Evolutionary conservation across 768 basidiomycete species (phyloP), one percentile per base, ranked within the genome.

Genomic region (Mycena leptocephala): DNA sequence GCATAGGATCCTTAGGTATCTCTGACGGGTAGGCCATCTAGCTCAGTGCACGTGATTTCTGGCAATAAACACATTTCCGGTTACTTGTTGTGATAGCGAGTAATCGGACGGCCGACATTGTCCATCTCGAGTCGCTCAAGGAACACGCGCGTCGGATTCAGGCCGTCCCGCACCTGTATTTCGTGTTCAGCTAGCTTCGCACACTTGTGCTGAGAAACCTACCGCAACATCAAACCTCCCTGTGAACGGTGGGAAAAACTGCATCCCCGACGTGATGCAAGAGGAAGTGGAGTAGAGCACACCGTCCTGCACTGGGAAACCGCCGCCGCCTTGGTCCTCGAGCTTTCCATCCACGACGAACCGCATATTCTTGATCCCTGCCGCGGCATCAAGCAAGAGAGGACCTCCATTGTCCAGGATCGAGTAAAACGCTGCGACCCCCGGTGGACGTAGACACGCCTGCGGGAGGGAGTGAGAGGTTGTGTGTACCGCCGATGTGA

Each of bases 91-190:
- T n/a, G n/a, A n/a, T n/a, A n/a, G n/a, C n/a, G n/a, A n/a, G n/a
- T n/a, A 61, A 51, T 71, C 46, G 70, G 46, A 63, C 58, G 59
- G 46, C 48, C 59, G 61, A 56, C 46, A 39, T 51, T 18, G 24
- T 71, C 61, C 18, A 26, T 24, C 35, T 24, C 35, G 24, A 53
- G 26, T 39, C 48, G 43, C 35, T 70, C 69, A 32, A 70, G 59
- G 69, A 24, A 70, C 32, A 70, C 69, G 59, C 69, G 69, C 46
- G 59, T 61, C 55, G 68, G 68, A 70, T 58, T 43, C 55, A 58
- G 30, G 39, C 55, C 68, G 58, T 70, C 22, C 37, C 68, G 68
- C 56, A 70, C 68, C 68, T 70, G 56, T 56, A 26, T 20, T n/a
- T 39, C 58, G 30, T 35, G 64, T 32, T 68, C 66, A 70, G 56